Evolutionary conservation across 495 filamentous ascomycete genomes (phyloP).

Genomic region (Penicillium desertorum): DNA sequence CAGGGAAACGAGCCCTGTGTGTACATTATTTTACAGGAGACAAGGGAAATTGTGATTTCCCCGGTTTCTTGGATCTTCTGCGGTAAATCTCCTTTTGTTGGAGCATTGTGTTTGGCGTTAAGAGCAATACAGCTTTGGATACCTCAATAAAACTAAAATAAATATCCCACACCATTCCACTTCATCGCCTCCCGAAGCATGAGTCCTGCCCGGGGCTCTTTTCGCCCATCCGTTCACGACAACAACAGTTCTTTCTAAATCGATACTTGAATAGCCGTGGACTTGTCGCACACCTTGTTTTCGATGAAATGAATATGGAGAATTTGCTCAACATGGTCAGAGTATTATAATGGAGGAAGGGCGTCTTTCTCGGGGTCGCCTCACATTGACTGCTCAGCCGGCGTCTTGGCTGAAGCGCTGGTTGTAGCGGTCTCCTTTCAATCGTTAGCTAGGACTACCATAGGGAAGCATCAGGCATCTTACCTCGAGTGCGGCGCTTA

Average conservation of each 20-base stretch:
- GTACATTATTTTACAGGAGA: conserved; percentile 31
- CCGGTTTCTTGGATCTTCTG: conserved; percentile 16
- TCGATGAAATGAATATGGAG: not conserved
- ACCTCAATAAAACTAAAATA: conserved; percentile 30
- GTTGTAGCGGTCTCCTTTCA: conserved; percentile 36
- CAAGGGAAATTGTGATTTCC: conserved; percentile 4
- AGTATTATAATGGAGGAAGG: not conserved
- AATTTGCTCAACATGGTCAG: not conserved
- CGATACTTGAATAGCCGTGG: not conserved
- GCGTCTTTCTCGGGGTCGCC: not conserved
- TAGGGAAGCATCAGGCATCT: not conserved
- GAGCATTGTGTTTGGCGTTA: conserved; percentile 35
- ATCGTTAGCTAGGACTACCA: conserved; percentile 11
- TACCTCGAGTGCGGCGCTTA: conserved; percentile 33
- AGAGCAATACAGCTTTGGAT: conserved; percentile 29
- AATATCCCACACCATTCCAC: conserved; percentile 18
- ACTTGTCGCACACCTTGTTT: not conserved
- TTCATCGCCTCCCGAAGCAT: not conserved
- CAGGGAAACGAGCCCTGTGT: conserved; percentile 14
- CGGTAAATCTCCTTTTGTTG: conserved; percentile 22
- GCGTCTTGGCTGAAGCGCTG: conserved; percentile 34
- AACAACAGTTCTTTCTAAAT: not conserved
- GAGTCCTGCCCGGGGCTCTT: not conserved
- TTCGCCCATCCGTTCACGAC: not conserved
- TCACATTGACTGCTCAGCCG: not conserved